phyloP scores from a whole-genome alignment of 768 basidiomycete genomes.

The Russula lepida region DNA sequence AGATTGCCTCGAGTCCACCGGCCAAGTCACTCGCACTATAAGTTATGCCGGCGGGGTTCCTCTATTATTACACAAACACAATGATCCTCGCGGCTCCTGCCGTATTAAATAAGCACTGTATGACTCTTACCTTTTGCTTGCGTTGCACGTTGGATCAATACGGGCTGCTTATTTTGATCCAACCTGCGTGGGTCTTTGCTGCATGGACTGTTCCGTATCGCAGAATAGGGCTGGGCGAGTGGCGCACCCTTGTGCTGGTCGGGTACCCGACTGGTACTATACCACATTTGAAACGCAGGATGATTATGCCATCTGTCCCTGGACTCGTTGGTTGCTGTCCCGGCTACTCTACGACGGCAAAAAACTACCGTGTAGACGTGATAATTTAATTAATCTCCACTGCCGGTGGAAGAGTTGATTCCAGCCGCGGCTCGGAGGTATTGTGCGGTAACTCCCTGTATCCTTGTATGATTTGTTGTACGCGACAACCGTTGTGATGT shows the following conservation, averaged over 20 bases:
- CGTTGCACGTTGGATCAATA: background rate
- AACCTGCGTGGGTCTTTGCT: background rate
- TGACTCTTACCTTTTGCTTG: background rate
- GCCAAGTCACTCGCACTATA: background rate
- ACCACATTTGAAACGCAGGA: background rate
- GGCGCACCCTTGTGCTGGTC: background rate
- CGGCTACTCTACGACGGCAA: background rate
- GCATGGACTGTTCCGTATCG: background rate
- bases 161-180: background rate
- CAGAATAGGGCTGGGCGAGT: background rate
- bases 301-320: background rate
- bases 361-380: background rate
- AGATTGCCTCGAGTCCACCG: background rate
- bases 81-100: background rate
- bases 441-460: background rate
- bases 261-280: background rate
- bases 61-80: background rate
- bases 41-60: background rate
- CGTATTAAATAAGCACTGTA: background rate
- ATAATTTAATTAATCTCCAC: background rate
- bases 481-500: background rate
- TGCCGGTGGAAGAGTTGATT: background rate
- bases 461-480: background rate
- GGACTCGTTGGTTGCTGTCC: background rate
- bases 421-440: background rate